Evolutionary conservation across 768 basidiomycete species (phyloP), one percentile per base, ranked within the genome.

Genomic region (Russula griseocarnosa): DNA sequence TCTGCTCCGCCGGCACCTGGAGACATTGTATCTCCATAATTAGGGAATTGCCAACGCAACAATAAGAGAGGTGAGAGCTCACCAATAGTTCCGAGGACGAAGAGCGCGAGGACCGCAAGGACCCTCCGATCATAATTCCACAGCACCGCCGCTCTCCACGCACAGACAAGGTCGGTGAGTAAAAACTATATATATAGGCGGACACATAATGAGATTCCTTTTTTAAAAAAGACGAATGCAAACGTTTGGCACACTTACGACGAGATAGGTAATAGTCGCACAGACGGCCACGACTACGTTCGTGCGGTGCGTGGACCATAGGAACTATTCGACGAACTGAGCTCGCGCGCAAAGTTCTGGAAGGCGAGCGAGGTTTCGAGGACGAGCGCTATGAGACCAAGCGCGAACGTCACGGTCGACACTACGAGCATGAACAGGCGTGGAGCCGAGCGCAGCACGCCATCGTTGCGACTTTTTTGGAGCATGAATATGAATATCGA

Each of bases 81-180:
- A 59, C 64, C 54, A 1, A 30, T 56, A 8, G 40, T 55, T 1
- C 64, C 64, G 16, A 65, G 30, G 22, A 65, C n/a, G 40, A 57
- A 65, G 2, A 57, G 5, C 9, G 49, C 30, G 24, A 65, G 59
- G 40, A 30, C 20, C 7, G 59, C 40, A 9, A 61, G 26, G 18
- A 65, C 34, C 9, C 60, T 60, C 40, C 59, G 47, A 46, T 65
- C 55, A 11, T 65, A 61, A 20, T 65, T 65, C 64, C 64, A 65
- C 30, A 65, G 2, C 24, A 61, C 59, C 0, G 59, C 58, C 18
- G 64, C 64, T 47, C 64, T 65, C 64, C 64, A 65, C 7, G 64
- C 64, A 24, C 49, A 56, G 24, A 65, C 59, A 3, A 44, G n/a
- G 14, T 56, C 32, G 16, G 49, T 46, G 24, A 65, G 26, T 3